A percentile compares a stretch with the other conserved stretches of the same genome.
phyloP scores from a whole-genome alignment of 2,329 filamentous ascomycete species.

The Phaeosphaeria sp. region DNA sequence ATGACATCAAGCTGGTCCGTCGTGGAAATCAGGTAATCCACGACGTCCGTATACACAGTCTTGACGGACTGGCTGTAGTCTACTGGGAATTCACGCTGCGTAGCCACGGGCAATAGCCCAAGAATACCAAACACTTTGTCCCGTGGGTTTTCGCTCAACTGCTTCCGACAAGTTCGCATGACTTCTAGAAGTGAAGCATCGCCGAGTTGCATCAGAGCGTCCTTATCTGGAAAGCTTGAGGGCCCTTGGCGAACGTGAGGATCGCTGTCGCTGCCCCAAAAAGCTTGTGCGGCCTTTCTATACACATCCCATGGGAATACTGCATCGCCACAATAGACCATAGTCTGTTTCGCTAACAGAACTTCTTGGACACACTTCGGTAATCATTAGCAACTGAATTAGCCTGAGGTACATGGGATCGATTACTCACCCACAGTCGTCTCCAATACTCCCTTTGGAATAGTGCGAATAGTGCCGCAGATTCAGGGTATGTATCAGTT shows the following conservation, averaged over 20 bases:
- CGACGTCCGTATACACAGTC: conserved; percentile 45
- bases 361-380: conserved; percentile 53
- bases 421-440: conserved; percentile 38
- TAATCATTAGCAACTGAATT: neutral
- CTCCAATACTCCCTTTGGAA: conserved; percentile 50
- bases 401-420: neutral
- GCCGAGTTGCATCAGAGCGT: conserved; percentile 12
- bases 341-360: conserved; percentile 42
- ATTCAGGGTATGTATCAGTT: conserved; percentile 35
- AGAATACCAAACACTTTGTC: conserved; percentile 50
- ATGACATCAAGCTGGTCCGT: conserved; percentile 43
- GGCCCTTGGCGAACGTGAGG: conserved; percentile 22
- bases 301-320: conserved; percentile 45
- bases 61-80: conserved; percentile 43
- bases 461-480: conserved; percentile 32
- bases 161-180: conserved; percentile 30
- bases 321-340: conserved; percentile 48
- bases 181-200: conserved; percentile 29
- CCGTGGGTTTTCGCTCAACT: conserved; percentile 38
- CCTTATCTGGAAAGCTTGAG: conserved; percentile 17
- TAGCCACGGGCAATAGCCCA: conserved; percentile 35
- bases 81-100: conserved; percentile 33
- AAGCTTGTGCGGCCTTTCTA: conserved; percentile 19
- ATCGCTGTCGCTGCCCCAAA: conserved; percentile 21
- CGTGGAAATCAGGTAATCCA: conserved; percentile 36